Evolutionary conservation across 495 filamentous ascomycete genomes (phyloP).

Genomic region (Penicillium arizonense): DNA sequence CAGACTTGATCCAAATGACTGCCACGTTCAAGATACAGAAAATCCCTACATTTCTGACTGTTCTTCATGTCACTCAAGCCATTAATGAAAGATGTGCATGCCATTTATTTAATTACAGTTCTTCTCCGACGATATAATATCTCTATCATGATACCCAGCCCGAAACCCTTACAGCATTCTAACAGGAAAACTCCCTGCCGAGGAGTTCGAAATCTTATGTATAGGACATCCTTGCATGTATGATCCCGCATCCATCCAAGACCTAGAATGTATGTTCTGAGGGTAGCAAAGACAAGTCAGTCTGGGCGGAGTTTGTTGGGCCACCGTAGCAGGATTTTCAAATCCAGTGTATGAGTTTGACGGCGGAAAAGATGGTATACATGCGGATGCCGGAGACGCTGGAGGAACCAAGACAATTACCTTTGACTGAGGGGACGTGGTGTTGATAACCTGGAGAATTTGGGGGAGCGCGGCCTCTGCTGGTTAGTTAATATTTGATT

Average conservation of each 20-base stretch:
- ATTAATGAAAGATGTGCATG: too few relatives aligned
- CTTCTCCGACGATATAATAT: too few relatives aligned
- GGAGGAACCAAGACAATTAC: constrained; percentile 18
- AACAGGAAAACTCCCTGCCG: background rate
- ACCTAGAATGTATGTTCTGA: background rate
- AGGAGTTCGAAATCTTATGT: constrained; percentile 1
- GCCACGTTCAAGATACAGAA: too few relatives aligned
- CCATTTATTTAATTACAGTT: too few relatives aligned
- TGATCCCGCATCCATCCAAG: background rate
- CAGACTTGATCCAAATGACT: too few relatives aligned
- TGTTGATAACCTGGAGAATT: constrained; percentile 18
- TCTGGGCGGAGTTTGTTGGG: background rate
- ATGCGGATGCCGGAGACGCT: background rate
- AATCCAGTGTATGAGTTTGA: background rate
- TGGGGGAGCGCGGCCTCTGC: constrained; percentile 21
- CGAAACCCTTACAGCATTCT: constrained; percentile 1
- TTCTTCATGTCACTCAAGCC: too few relatives aligned
- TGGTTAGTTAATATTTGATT: background rate
- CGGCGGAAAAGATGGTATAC: background rate
- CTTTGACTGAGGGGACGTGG: constrained; percentile 14
- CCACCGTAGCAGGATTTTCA: background rate
- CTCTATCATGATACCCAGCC: background rate
- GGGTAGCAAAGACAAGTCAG: constrained; percentile 6
- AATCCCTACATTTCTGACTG: too few relatives aligned
- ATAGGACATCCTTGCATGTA: background rate